Evolutionary conservation across 2,329 filamentous ascomycete genomes (phyloP), one percentile per base, ranked within the genome.

Genomic region (Plenodomus biglobosus): DNA sequence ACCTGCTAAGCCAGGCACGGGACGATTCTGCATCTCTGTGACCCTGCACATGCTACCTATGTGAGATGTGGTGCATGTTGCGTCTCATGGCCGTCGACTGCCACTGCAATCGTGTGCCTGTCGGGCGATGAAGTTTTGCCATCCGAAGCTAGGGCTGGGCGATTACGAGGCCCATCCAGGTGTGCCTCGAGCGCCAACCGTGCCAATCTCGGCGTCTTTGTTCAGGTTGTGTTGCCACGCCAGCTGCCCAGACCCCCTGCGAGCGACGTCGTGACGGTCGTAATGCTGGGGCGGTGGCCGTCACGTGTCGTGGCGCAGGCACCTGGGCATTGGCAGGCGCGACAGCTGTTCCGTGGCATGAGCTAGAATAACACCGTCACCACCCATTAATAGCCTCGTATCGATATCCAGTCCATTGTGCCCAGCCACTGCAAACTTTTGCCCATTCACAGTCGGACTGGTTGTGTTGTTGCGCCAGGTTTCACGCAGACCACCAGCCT

Each of bases 401-500:
- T 17, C 42, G 41, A 44, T 44, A 32, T 46, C 46, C 22, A 38
- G 21, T 50, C 40, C 35, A 44, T 37, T 40, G 34, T 17, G 38
- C 44, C 48, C 40, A 40, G 24, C 17, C 19, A 19, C 19, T 10
- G 20, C 19, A 22, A 24, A 34, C 34, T n/a, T n/a, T 21, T 34
- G 16, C 32, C 21, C 37, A 48, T 40, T 44, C 20, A 36, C 50
- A 44, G 34, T 41, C 32, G 20, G 35, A 21, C 34, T 21, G 37
- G 42, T 32, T 38, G 51, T 46, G 55, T 53, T 49, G 49, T 53
- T 54, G 58, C 55, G 46, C 50, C 53, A 53, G 46, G 55, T 61
- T 53, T 54, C 58, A 59, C 61, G 50, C 48, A 52, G 43, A 55
- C 52, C 55, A 59, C 35, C 64, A 67, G 64, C 61, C 65, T 67